phyloP scores from a whole-genome alignment of 768 basidiomycete genomes.

The Mycena vitilis region DNA sequence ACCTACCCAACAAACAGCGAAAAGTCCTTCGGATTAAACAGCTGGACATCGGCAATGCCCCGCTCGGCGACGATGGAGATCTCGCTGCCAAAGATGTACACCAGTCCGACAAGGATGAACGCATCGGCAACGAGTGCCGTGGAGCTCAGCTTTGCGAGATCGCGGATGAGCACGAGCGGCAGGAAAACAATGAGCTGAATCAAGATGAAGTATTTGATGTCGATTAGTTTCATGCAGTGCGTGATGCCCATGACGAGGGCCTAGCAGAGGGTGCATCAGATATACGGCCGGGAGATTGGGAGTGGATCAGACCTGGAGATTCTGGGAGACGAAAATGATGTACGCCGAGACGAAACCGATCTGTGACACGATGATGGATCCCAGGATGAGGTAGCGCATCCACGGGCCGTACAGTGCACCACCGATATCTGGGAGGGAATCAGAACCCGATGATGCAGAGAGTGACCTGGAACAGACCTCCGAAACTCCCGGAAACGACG shows the following conservation, averaged over 20 bases:
- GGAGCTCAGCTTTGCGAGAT: conserved; percentile 93
- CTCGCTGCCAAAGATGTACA: conserved; percentile 93
- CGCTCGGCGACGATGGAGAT: conserved; percentile 69
- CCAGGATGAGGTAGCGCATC: conserved; percentile 92
- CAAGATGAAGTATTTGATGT: conserved; percentile 85
- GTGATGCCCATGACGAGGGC: conserved; percentile 88
- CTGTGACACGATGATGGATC: conserved; percentile 90
- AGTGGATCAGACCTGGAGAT: conserved; percentile 61
- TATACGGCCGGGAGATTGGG: too few species aligned
- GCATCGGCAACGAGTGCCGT: conserved; percentile 94
- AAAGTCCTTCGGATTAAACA: conserved; percentile 93
- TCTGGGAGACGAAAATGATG: conserved; percentile 95
- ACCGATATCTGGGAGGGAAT: conserved; percentile 78
- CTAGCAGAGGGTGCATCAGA: conserved; percentile 25
- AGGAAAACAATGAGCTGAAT: conserved; percentile 88
- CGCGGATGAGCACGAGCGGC: conserved; percentile 89
- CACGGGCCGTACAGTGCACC: conserved; percentile 90
- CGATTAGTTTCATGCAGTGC: conserved; percentile 73
- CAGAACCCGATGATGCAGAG: not conserved
- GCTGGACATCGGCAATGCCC: conserved; percentile 82
- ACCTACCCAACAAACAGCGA: conserved; percentile 91
- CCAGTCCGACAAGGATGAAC: conserved; percentile 89
- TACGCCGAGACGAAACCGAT: conserved; percentile 92
- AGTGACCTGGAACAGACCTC: conserved; percentile 64
- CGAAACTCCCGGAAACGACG: conserved; percentile 91